These are phyloP conservation scores for Cardiosporidium cionae DNA, from an alignment of 169 alveolate species.

Conservation along the genomic window DNA sequence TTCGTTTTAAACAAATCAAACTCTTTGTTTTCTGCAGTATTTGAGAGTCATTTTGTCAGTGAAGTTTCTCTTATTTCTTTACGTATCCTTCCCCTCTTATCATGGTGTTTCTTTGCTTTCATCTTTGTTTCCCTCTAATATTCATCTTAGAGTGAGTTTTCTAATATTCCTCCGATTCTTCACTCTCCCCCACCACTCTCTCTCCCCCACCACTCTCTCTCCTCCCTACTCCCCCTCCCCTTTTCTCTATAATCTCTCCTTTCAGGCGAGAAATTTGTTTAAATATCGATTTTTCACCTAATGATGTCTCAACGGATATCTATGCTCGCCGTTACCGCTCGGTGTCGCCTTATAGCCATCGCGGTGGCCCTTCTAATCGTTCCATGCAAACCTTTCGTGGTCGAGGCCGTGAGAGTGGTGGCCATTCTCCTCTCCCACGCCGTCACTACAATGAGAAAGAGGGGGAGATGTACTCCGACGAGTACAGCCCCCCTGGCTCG, in stretches of 20 bases:
- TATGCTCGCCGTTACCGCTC: too few relatives aligned
- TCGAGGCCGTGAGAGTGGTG: background rate
- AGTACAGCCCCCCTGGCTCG: background rate
- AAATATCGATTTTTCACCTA: conserved; percentile 20
- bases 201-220: too few relatives aligned
- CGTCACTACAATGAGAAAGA: background rate
- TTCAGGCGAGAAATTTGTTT: conserved; percentile 13
- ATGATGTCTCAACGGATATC: background rate
- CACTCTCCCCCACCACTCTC: too few relatives aligned
- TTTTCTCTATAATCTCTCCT: too few relatives aligned
- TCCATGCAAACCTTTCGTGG: background rate
- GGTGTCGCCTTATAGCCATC: background rate
- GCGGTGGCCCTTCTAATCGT: background rate
- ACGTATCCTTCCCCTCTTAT: background rate
- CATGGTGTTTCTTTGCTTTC: too few relatives aligned
- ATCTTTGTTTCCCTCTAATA: too few relatives aligned
- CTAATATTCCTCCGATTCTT: too few relatives aligned
- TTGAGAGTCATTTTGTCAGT: background rate
- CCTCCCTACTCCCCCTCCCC: too few relatives aligned
- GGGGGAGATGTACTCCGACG: background rate
- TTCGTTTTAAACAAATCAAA: background rate
- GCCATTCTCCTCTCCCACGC: background rate
- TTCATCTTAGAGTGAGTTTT: too few relatives aligned
- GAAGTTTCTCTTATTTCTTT: background rate
- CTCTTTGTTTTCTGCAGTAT: background rate